These are phyloP conservation scores for Cercophora scortea DNA, from an alignment of 495 filamentous ascomycete genomes.

Conservation along the genomic window DNA sequence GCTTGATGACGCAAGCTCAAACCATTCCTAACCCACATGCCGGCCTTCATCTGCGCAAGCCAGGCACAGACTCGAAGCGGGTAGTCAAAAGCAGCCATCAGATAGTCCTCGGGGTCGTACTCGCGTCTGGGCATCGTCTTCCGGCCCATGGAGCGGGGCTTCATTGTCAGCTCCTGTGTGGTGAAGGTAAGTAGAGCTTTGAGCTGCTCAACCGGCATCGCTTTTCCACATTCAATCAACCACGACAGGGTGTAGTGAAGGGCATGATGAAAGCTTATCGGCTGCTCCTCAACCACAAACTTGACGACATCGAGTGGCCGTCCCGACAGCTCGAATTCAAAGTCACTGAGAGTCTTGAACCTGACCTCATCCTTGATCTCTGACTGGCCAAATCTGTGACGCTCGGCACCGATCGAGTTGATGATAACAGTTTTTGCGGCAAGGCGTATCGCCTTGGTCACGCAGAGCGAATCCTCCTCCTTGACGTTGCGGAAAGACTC, in stretches of 20 bases:
- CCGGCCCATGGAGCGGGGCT: constrained; percentile 46
- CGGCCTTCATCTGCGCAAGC: constrained; percentile 95
- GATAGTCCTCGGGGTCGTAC: constrained; percentile 62
- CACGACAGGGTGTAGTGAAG: constrained; percentile 97
- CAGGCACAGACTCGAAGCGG: constrained; percentile 89
- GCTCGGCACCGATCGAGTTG: constrained; percentile 83
- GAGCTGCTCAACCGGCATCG: constrained; percentile 59
- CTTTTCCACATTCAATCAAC: constrained; percentile 84
- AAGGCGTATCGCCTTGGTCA: constrained; percentile 65
- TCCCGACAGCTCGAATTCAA: constrained; percentile 67
- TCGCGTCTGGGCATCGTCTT: constrained; percentile 43
- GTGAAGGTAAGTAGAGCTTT: constrained; percentile 56
- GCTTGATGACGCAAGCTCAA: constrained; percentile 92
- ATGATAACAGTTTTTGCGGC: constrained; percentile 72
- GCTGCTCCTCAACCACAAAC: constrained; percentile 78
- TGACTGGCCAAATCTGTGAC: constrained; percentile 73
- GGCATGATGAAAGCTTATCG: constrained; percentile 96
- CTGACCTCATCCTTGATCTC: constrained; percentile 78
- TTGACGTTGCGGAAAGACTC: constrained; percentile 69
- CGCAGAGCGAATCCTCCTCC: constrained; percentile 51
- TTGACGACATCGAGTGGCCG: constrained; percentile 64
- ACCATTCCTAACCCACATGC: constrained; percentile 98
- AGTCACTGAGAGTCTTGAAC: constrained; percentile 70
- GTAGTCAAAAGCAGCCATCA: constrained; percentile 86
- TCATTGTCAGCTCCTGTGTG: constrained; percentile 48